Conservation (phyloP, 805 yeast genomes). For the Yarrowia keelungensis region DNA sequence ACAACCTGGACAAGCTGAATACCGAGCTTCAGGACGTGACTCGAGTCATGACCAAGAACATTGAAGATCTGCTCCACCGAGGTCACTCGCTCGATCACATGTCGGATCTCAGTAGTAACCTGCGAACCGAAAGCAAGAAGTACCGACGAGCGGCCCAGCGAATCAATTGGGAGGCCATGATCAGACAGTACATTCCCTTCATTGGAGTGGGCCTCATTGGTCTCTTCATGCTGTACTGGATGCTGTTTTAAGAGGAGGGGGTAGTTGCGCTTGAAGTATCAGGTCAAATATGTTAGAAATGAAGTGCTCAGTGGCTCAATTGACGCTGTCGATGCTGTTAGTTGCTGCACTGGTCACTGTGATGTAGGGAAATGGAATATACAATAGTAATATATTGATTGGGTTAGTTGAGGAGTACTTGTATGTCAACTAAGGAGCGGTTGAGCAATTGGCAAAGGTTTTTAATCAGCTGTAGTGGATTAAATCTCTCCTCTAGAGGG, state of each 20-base stretch:
- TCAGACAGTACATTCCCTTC: conserved; percentile 89
- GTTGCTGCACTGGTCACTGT: too few species aligned
- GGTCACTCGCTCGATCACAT: conserved; percentile 91
- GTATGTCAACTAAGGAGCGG: too few species aligned
- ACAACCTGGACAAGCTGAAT: conserved; percentile 84
- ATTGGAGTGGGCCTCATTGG: conserved; percentile 70
- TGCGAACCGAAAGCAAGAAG: conserved; percentile 83
- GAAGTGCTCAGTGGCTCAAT: too few species aligned
- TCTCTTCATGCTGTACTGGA: conserved; percentile 83
- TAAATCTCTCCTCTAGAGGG: too few species aligned
- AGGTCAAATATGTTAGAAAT: too few species aligned
- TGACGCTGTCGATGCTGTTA: too few species aligned
- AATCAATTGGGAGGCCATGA: conserved; percentile 86
- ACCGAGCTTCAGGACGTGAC: conserved; percentile 92
- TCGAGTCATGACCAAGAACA: conserved; percentile 93
- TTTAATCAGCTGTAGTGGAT: too few species aligned
- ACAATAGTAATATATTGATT: conserved; percentile 19
- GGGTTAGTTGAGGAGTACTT: neutral
- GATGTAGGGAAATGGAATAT: neutral
- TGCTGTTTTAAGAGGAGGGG: conserved; percentile 57
- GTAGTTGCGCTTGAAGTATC: too few species aligned
- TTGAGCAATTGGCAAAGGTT: too few species aligned
- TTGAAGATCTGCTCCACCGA: conserved; percentile 90
- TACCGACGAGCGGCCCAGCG: conserved; percentile 88
- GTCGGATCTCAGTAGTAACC: conserved; percentile 82